Base-by-base conservation (phyloP, 495 filamentous ascomycete genomes). In the Hyphodiscus hymeniophilus region DNA sequence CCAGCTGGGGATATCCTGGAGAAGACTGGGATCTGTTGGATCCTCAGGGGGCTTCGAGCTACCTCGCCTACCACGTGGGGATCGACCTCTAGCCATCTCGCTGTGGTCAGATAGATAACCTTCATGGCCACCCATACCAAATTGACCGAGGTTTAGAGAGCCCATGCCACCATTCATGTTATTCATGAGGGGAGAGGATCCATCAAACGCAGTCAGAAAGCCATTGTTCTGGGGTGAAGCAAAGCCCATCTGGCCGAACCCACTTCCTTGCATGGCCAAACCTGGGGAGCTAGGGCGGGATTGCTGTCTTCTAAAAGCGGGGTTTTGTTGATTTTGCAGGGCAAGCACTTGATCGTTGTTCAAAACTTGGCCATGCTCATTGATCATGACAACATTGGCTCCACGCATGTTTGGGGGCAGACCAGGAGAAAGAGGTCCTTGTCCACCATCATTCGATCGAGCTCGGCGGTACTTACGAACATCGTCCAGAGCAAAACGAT, bases 21-120 rank as follows among this genome's bases (percentile, higher is more conserved):
- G 72, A 54, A 98, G 78, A 36, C 72, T 78, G 8, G 86, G 84
- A 63, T 98, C 94, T 11, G 91, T 96, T 8, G 92, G 92, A 60
- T 98, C 92, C 70, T 98, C 92, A 33, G 92, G 92, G 26, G 92
- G 92, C 75, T 96, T 96, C 34, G 88, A 95, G 68, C 84, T 96
- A 54, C 94, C 92, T 58, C 92, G 78, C 45, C 91, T 79, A 60
- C 92, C 92, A 58, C 92, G 81, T 46, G 92, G 94, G 46, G 90
- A 95, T 35, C 92, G 81, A 40, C 94, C 94, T 41, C 92, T 85
- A 33, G 77, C 74, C 63, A 92, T 82, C 53, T 94, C 90, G 10
- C 89, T 90, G 58, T 94, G 88, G 63, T 98, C 92, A 17, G 90
- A 96, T 34, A 95, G 74, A 66, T 97, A 97, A 36, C 94, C 92